Evolutionary conservation across 2,329 filamentous ascomycete species (phyloP).

Genomic region (Claviceps sp.): DNA sequence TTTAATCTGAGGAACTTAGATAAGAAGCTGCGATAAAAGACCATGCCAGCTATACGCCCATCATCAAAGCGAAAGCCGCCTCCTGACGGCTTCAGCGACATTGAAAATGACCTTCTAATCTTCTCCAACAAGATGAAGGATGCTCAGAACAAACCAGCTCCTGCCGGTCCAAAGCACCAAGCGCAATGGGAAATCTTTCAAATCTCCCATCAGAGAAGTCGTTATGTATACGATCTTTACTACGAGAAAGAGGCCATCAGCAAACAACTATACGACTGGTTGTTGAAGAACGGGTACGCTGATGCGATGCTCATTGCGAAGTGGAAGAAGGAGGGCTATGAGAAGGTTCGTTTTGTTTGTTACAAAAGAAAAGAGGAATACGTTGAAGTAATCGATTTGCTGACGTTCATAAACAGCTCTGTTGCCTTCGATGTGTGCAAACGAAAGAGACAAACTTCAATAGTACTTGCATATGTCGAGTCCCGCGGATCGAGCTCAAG

Average conservation of each 20-base stretch:
- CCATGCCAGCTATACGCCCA: slow-evolving; percentile 67
- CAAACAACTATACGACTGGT: slow-evolving; percentile 85
- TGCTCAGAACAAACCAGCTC: slow-evolving; percentile 78
- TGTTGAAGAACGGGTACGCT: slow-evolving; percentile 92
- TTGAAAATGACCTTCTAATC: slow-evolving; percentile 74
- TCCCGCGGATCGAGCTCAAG: slow-evolving; percentile 79
- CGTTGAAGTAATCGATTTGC: background rate
- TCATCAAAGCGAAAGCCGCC: slow-evolving; percentile 68
- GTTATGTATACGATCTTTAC: slow-evolving; percentile 95
- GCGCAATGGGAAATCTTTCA: slow-evolving; percentile 96
- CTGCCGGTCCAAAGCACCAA: slow-evolving; percentile 71
- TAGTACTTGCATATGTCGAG: slow-evolving; percentile 91
- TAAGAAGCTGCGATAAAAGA: slow-evolving; percentile 2
- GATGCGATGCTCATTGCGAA: slow-evolving; percentile 94
- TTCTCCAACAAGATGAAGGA: slow-evolving; percentile 91
- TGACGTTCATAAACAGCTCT: slow-evolving; percentile 44
- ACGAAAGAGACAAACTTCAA: slow-evolving; percentile 99
- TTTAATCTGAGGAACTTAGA: background rate
- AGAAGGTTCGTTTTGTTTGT: slow-evolving; percentile 59
- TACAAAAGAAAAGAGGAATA: slow-evolving; percentile 4
- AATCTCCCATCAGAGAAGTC: slow-evolving; percentile 80
- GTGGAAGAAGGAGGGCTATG: slow-evolving; percentile 99
- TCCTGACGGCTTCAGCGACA: slow-evolving; percentile 75
- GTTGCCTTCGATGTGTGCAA: slow-evolving; percentile 90
- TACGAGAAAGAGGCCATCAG: slow-evolving; percentile 96